Percentiles rank a stretch among this genome's conserved stretches.
Conservation (phyloP, 2,329 filamentous ascomycete genomes). For the Nectriaceae sp. region DNA sequence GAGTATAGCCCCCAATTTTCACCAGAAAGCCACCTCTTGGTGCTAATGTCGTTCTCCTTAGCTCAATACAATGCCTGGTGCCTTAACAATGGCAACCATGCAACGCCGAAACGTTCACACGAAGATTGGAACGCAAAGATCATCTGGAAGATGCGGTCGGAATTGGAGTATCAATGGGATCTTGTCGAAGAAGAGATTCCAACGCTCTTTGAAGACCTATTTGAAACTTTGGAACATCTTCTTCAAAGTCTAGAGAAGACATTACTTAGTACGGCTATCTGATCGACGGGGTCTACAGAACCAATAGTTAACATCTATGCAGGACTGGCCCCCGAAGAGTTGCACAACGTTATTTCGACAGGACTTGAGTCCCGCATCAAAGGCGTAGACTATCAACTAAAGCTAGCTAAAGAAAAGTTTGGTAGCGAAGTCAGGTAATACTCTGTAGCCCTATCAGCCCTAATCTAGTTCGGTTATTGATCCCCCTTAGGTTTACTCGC, state of each 20-base stretch:
- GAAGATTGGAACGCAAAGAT: constrained; percentile 35
- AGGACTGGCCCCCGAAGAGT: too few species aligned
- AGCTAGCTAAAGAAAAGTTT: not conserved
- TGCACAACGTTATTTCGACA: not conserved
- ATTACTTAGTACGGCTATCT: not conserved
- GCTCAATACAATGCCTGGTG: constrained; percentile 35
- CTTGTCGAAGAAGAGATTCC: constrained; percentile 28
- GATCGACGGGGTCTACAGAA: not conserved
- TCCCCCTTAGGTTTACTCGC: constrained; percentile 5
- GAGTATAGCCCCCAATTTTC: constrained; percentile 12
- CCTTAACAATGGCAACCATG: constrained; percentile 27
- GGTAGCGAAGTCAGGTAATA: not conserved
- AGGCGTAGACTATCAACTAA: not conserved
- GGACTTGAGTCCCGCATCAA: not conserved
- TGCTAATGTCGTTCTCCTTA: constrained; percentile 12
- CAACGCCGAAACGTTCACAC: constrained; percentile 12
- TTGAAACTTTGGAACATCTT: too few species aligned
- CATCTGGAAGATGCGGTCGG: constrained; percentile 34
- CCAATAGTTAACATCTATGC: too few species aligned
- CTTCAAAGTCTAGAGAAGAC: not conserved
- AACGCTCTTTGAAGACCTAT: not conserved
- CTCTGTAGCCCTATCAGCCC: too few species aligned
- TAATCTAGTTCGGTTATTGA: too few species aligned
- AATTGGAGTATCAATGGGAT: constrained; percentile 30
- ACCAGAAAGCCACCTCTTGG: rapidly evolving